A percentile compares a stretch with the other conserved stretches of the same genome.
phyloP scores from a whole-genome alignment of 2,329 filamentous ascomycete genomes.

The Colletotrichum ledebouriae region DNA sequence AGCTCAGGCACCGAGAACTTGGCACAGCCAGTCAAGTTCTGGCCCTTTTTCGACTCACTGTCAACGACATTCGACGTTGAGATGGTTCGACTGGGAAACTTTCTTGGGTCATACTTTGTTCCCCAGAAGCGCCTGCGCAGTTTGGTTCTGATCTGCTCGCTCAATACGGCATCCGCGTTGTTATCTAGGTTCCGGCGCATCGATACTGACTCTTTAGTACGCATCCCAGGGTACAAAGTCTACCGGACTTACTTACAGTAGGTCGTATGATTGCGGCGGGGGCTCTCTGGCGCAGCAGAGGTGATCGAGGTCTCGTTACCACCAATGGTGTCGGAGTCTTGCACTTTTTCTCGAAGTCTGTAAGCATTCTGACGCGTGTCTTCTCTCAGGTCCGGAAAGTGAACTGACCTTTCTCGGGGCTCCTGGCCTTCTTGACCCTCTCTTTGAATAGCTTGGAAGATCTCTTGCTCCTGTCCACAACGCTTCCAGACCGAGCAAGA shows the following conservation, averaged over 20 bases:
- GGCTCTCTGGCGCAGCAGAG: slow-evolving; percentile 7
- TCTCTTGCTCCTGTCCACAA: slow-evolving; percentile 54
- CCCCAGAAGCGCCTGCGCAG: slow-evolving; percentile 9
- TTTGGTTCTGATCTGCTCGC: slow-evolving; percentile 25
- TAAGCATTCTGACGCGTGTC: not conserved
- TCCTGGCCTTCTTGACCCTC: slow-evolving; percentile 48
- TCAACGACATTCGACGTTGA: too few relatives aligned
- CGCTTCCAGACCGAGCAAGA: slow-evolving; percentile 57
- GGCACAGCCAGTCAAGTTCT: not conserved
- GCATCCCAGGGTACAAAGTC: too few relatives aligned
- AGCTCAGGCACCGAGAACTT: not conserved
- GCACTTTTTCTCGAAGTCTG: not conserved
- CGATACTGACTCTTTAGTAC: slow-evolving; percentile 28
- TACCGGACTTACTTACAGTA: slow-evolving; percentile 10
- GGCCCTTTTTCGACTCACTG: not conserved
- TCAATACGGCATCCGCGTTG: slow-evolving; percentile 37
- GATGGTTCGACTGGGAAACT: slow-evolving; percentile 17
- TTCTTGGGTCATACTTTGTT: slow-evolving; percentile 29
- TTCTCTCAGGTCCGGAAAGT: not conserved
- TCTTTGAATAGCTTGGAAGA: slow-evolving; percentile 50
- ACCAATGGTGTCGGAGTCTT: not conserved
- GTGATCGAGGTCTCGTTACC: not conserved
- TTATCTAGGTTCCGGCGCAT: slow-evolving; percentile 30
- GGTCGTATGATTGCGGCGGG: slow-evolving; percentile 22
- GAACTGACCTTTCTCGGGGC: slow-evolving; percentile 21